Percentiles rank a stretch among this genome's conserved stretches.
Evolutionary conservation across 495 filamentous ascomycete genomes (phyloP).

Genomic region (Parathielavia hyrcaniae): DNA sequence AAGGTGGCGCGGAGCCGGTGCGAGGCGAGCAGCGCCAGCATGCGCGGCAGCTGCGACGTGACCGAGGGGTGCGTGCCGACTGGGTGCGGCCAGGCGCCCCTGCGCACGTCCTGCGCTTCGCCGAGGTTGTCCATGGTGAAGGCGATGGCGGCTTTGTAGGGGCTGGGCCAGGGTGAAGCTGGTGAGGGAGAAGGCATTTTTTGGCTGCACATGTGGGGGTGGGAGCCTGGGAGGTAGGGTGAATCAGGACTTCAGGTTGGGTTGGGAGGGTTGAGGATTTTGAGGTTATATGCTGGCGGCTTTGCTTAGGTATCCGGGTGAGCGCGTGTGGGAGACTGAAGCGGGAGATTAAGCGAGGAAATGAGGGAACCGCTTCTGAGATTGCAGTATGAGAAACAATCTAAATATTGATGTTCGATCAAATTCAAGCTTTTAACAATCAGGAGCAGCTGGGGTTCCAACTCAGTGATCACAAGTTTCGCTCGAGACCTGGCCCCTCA

Average conservation of each 20-base stretch:
- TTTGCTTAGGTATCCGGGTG: no score
- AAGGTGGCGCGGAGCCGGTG: conserved; percentile 30
- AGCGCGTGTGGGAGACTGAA: no score
- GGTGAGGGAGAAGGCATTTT: background rate
- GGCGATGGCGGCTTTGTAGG: conserved; percentile 30
- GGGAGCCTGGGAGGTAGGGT: background rate
- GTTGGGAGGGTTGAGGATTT: background rate
- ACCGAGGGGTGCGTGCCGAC: conserved; percentile 30
- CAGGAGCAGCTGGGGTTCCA: no score
- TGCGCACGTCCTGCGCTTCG: conserved; percentile 35
- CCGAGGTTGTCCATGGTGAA: conserved; percentile 39
- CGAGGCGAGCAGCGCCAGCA: conserved; percentile 27
- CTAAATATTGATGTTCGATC: no score
- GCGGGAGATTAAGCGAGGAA: no score
- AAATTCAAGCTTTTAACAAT: no score
- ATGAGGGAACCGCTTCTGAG: no score
- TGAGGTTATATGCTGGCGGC: background rate
- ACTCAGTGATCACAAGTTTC: no score
- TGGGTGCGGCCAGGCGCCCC: conserved; percentile 24
- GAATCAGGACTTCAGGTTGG: no score
- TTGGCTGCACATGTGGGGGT: background rate
- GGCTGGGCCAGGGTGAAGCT: conserved; percentile 25
- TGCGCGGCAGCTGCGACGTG: conserved; percentile 30
- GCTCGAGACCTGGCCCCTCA: no score
- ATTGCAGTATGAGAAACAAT: no score